Conservation (phyloP, 2,329 filamentous ascomycete species). For the Arthrobotrys iridis region DNA sequence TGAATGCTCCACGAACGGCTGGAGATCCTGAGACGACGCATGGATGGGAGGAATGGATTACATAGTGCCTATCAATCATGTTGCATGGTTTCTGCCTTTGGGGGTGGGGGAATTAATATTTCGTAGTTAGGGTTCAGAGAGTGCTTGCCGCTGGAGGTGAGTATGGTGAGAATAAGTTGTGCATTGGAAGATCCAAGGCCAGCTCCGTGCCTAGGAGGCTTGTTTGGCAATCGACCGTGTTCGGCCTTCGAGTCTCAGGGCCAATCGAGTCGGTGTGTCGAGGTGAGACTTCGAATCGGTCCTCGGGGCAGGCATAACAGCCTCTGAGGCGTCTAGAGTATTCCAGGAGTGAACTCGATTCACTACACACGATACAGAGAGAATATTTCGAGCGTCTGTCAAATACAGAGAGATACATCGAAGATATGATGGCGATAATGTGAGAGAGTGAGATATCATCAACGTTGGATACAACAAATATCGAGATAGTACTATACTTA, state of each 20-base stretch:
- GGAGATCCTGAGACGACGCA: conserved; percentile 10
- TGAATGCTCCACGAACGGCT: conserved; percentile 17
- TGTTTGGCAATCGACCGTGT: conserved; percentile 4
- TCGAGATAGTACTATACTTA: no score
- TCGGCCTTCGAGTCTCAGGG: conserved; percentile 2
- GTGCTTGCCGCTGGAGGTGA: conserved; percentile 1
- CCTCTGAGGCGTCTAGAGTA: background rate
- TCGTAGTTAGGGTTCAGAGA: conserved; percentile 2
- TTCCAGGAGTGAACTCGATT: background rate
- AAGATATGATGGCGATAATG: no score
- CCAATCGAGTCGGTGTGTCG: conserved; percentile 17
- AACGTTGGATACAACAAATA: no score
- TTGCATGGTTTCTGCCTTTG: background rate
- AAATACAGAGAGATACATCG: no score
- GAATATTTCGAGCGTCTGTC: no score
- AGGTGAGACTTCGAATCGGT: conserved; percentile 6
- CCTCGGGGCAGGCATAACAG: background rate
- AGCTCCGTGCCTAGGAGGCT: conserved; percentile 6
- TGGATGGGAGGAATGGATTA: background rate
- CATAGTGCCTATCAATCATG: conserved; percentile 3
- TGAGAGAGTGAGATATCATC: no score
- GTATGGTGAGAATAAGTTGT: background rate
- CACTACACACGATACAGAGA: no score
- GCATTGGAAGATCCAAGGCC: background rate
- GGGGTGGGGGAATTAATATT: background rate